These are phyloP conservation scores for Botrytis fragariae DNA, from an alignment of 2,329 filamentous ascomycete genomes.

Conservation along the genomic window DNA sequence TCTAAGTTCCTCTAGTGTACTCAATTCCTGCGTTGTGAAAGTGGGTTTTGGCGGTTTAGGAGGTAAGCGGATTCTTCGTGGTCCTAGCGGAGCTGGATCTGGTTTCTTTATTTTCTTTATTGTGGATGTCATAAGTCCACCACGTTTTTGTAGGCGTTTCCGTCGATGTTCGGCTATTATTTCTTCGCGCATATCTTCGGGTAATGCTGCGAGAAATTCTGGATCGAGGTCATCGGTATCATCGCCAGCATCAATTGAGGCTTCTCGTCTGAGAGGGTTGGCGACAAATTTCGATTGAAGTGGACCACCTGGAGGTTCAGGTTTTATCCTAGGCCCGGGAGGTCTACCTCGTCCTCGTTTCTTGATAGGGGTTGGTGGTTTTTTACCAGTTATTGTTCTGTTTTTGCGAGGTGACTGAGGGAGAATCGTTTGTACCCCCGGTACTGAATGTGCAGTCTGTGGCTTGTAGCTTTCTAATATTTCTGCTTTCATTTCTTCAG, in stretches of 20 bases:
- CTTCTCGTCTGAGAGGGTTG: constrained; percentile 41
- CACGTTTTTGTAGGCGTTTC: constrained; percentile 51
- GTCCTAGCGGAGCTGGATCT: constrained; percentile 23
- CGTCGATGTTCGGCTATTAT: constrained; percentile 72
- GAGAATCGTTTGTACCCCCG: constrained; percentile 38
- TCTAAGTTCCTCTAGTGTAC: constrained; percentile 61
- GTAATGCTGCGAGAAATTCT: constrained; percentile 78
- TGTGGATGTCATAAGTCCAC: constrained; percentile 41
- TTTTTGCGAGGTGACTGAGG: constrained; percentile 55
- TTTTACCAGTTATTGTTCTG: constrained; percentile 39
- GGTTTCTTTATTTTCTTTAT: constrained; percentile 28
- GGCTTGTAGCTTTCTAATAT: constrained; percentile 67
- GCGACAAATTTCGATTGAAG: constrained; percentile 18
- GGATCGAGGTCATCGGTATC: constrained; percentile 56
- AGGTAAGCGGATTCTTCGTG: constrained; percentile 45
- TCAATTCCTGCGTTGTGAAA: constrained; percentile 59
- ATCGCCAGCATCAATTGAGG: constrained; percentile 58
- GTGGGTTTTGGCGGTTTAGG: constrained; percentile 53
- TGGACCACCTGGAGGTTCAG: constrained; percentile 9
- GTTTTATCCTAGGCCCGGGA: constrained; percentile 40
- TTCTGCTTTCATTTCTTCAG: constrained; percentile 82
- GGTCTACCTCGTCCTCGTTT: constrained; percentile 48
- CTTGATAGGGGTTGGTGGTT: constrained; percentile 57
- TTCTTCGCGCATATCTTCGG: constrained; percentile 75
- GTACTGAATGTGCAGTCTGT: constrained; percentile 24